Conservation (phyloP, 495 filamentous ascomycete genomes). For the Filosporella fistucella region DNA sequence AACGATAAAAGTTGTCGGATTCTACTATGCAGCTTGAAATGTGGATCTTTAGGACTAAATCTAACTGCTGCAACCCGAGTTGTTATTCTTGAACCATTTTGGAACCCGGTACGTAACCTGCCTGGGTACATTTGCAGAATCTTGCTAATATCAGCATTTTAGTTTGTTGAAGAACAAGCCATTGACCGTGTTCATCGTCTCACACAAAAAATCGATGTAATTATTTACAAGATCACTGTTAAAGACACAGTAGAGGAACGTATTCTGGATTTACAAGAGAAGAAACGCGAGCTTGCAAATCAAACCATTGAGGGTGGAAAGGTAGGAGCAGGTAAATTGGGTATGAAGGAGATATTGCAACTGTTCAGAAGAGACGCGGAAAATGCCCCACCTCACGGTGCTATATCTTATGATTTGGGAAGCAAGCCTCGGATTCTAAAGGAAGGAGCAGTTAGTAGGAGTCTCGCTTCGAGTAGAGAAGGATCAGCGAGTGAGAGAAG, state of each 20-base stretch:
- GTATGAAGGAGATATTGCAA: constrained; percentile 88
- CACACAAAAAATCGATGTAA: constrained; percentile 89
- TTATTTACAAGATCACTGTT: constrained; percentile 90
- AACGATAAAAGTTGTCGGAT: constrained; percentile 69
- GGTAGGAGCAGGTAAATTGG: constrained; percentile 67
- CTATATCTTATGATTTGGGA: constrained; percentile 13
- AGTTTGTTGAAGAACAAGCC: constrained; percentile 97
- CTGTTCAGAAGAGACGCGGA: constrained; percentile 81
- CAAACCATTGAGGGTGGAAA: constrained; percentile 72
- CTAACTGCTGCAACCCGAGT: constrained; percentile 90
- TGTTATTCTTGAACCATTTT: constrained; percentile 94
- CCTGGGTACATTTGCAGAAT: neutral
- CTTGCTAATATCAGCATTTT: constrained; percentile 25
- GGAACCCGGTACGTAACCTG: constrained; percentile 73
- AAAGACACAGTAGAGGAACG: constrained; percentile 82
- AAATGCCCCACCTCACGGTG: constrained; percentile 9
- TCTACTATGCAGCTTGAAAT: constrained; percentile 87
- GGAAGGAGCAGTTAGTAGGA: constrained; percentile 1
- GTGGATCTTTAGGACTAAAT: constrained; percentile 89
- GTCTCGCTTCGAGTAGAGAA: constrained; percentile 2
- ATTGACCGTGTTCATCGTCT: constrained; percentile 97
- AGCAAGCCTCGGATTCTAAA: constrained; percentile 21
- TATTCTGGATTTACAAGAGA: constrained; percentile 87
- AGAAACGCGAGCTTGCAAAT: constrained; percentile 83
- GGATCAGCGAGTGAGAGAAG: constrained; percentile 3